phyloP scores from a whole-genome alignment of 371 early-diverging fungal species.

The Mycotypha africana region DNA sequence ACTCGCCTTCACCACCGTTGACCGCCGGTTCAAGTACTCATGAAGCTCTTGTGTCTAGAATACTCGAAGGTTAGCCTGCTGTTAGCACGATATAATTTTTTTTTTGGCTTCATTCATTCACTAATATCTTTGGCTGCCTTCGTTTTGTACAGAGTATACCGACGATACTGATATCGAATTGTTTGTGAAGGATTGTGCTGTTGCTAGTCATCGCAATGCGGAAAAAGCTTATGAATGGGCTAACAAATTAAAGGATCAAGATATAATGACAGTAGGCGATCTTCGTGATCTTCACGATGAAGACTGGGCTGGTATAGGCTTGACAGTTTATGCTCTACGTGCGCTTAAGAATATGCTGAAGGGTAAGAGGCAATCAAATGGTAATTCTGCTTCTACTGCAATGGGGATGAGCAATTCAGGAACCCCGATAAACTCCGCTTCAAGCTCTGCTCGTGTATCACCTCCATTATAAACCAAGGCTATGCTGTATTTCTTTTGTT shows the following conservation, averaged over 20 bases:
- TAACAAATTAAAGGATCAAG: slow-evolving; percentile 62
- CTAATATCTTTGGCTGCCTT: too few relatives aligned
- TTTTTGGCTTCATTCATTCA: background rate
- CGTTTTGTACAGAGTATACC: slow-evolving; percentile 41
- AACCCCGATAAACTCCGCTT: slow-evolving; percentile 1
- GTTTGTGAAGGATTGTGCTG: slow-evolving; percentile 62
- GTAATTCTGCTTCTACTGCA: background rate
- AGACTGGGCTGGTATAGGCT: slow-evolving; percentile 69
- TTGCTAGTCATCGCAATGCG: slow-evolving; percentile 57
- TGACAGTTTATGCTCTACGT: slow-evolving; percentile 86
- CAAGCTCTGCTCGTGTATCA: slow-evolving; percentile 14
- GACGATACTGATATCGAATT: slow-evolving; percentile 63
- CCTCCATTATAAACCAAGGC: slow-evolving; percentile 13
- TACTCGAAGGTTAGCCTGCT: slow-evolving; percentile 29
- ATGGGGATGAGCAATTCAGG: too few relatives aligned
- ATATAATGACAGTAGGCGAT: slow-evolving; percentile 80
- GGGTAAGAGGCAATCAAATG: slow-evolving; percentile 36
- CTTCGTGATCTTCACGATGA: slow-evolving; percentile 69
- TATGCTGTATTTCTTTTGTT: background rate
- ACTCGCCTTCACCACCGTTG: slow-evolving; percentile 12
- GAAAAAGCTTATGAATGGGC: slow-evolving; percentile 79
- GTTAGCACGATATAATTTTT: background rate
- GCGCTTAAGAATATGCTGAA: slow-evolving; percentile 76
- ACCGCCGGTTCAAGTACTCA: slow-evolving; percentile 13
- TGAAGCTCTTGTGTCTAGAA: slow-evolving; percentile 37